These are phyloP conservation scores for Amanita exitialis DNA, from an alignment of 768 basidiomycete species.

Conservation along the genomic window DNA sequence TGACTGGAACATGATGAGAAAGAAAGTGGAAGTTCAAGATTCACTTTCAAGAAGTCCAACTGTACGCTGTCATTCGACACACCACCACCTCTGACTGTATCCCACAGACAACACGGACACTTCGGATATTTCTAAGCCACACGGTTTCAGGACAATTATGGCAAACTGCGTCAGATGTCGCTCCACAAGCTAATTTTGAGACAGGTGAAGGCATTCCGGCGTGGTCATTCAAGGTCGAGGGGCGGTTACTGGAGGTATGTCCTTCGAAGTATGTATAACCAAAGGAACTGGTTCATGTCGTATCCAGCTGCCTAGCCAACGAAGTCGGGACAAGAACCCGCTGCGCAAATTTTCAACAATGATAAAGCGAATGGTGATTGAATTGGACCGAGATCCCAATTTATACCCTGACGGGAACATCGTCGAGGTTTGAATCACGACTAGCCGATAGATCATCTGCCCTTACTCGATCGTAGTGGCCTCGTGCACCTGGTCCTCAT, in stretches of 20 bases:
- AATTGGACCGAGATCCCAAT: conserved; percentile 76
- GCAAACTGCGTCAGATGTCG: conserved; percentile 53
- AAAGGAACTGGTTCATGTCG: neutral
- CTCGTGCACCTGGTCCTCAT: conserved; percentile 41
- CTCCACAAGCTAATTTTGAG: conserved; percentile 46
- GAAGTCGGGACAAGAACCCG: conserved; percentile 50
- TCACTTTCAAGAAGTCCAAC: conserved; percentile 66
- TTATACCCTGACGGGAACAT: conserved; percentile 81
- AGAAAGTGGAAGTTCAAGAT: conserved; percentile 86
- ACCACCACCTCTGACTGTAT: neutral
- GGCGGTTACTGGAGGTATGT: conserved; percentile 72
- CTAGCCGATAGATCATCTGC: neutral
- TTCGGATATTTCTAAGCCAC: conserved; percentile 84
- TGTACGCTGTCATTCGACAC: conserved; percentile 26
- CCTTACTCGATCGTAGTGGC: conserved; percentile 38
- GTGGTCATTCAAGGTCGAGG: conserved; percentile 84
- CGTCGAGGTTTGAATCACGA: conserved; percentile 55
- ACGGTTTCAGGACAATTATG: conserved; percentile 79
- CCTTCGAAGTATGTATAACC: neutral
- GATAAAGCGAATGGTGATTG: conserved; percentile 76
- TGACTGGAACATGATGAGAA: conserved; percentile 92
- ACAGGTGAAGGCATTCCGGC: conserved; percentile 86
- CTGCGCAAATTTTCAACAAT: conserved; percentile 79
- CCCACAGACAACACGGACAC: conserved; percentile 66
- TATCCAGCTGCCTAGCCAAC: conserved; percentile 45